These are phyloP conservation scores for Colletotrichum sojae DNA, from an alignment of 2,329 filamentous ascomycete genomes.

Conservation along the genomic window DNA sequence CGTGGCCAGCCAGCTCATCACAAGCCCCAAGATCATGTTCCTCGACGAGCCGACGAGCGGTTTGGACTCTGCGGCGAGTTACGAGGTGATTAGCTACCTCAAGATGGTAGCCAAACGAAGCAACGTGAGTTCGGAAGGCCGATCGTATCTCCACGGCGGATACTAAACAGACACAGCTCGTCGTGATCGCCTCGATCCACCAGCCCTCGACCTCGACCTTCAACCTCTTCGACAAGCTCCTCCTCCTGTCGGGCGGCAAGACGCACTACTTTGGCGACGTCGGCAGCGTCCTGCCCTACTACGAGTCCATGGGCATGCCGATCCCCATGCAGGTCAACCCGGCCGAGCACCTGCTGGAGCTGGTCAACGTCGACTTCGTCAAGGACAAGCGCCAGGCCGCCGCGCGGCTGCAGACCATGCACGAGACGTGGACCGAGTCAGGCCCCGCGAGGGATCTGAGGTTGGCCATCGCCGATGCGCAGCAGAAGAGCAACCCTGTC, in stretches of 20 bases:
- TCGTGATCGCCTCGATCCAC: slow-evolving; percentile 87
- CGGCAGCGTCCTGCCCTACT: slow-evolving; percentile 71
- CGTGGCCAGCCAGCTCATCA: slow-evolving; percentile 86
- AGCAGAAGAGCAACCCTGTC: slow-evolving; percentile 44
- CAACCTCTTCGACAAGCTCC: slow-evolving; percentile 83
- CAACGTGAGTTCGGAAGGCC: slow-evolving; percentile 62
- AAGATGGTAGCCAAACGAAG: slow-evolving; percentile 75
- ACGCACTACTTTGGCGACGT: slow-evolving; percentile 82
- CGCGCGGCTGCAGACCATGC: slow-evolving; percentile 66
- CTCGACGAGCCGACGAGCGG: slow-evolving; percentile 89
- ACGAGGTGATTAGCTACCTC: slow-evolving; percentile 83
- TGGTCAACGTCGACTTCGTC: slow-evolving; percentile 84
- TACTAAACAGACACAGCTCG: slow-evolving; percentile 63
- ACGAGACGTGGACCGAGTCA: slow-evolving; percentile 69
- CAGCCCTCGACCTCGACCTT: slow-evolving; percentile 87
- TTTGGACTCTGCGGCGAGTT: slow-evolving; percentile 82
- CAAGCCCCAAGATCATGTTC: slow-evolving; percentile 84
- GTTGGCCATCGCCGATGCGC: slow-evolving; percentile 34
- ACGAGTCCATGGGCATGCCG: slow-evolving; percentile 69
- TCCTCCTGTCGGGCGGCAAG: slow-evolving; percentile 79
- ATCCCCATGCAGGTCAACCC: slow-evolving; percentile 82
- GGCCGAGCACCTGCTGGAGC: slow-evolving; percentile 83
- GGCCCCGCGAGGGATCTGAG: slow-evolving; percentile 39
- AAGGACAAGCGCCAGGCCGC: slow-evolving; percentile 61
- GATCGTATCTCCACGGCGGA: not conserved